Percentiles rank a stretch among this genome's conserved stretches.
These are phyloP conservation scores for Prunus armeniaca DNA, from an alignment of 306 rosid genomes.

Conservation along the genomic window DNA sequence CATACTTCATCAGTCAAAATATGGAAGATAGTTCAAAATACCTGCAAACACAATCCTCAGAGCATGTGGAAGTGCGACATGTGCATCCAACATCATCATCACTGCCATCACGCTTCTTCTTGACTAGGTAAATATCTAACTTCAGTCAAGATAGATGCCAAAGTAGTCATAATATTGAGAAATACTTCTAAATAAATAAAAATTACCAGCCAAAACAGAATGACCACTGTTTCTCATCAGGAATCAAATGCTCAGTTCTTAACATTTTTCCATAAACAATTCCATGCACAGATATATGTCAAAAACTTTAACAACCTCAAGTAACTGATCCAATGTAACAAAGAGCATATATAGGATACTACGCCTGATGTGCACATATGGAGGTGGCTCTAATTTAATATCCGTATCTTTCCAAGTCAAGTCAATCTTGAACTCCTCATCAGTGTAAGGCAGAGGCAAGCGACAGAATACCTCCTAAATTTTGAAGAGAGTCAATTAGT, in stretches of 20 bases:
- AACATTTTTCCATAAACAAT: slow-evolving; percentile 9
- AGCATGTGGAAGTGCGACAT: slow-evolving; percentile 58
- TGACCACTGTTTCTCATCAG: slow-evolving; percentile 1
- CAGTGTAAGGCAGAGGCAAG: slow-evolving; percentile 69
- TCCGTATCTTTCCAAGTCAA: slow-evolving; percentile 67
- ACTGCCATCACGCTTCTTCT: slow-evolving; percentile 72
- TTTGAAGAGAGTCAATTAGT: neutral
- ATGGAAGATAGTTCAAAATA: slow-evolving; percentile 25
- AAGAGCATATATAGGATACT: slow-evolving; percentile 59
- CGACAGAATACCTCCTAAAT: slow-evolving; percentile 66
- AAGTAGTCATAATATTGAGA: neutral
- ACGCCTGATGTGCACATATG: slow-evolving; percentile 73
- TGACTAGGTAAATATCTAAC: slow-evolving; percentile 73
- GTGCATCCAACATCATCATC: slow-evolving; percentile 82
- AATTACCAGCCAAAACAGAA: neutral
- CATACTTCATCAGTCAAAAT: neutral
- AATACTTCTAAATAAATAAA: neutral
- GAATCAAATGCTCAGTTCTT: neutral
- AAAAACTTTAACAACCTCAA: slow-evolving; percentile 5
- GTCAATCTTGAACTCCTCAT: slow-evolving; percentile 87
- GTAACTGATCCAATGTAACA: slow-evolving; percentile 21
- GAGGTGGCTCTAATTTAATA: slow-evolving; percentile 67
- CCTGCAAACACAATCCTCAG: slow-evolving; percentile 91
- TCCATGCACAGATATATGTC: slow-evolving; percentile 1
- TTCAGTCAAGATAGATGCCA: slow-evolving; percentile 45